A percentile compares a stretch with the other conserved stretches of the same genome.
Evolutionary conservation across 2,329 filamentous ascomycete genomes (phyloP).

Genomic region (Sordariomycetes sp.): DNA sequence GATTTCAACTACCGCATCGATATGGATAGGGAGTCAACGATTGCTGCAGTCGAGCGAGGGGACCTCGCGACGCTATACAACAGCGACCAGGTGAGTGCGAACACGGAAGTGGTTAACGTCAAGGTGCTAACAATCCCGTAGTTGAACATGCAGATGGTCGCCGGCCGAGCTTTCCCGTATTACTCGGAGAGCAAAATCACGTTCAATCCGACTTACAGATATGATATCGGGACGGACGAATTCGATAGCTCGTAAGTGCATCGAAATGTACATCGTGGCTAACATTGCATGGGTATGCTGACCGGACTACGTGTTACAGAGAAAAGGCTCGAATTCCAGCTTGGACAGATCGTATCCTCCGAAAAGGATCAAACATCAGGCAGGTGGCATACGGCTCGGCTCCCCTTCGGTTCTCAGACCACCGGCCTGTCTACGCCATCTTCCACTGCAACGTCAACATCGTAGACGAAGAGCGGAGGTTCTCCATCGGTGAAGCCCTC

Average conservation of each 20-base stretch:
- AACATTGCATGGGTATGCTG: not conserved
- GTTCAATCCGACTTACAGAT: constrained; percentile 93
- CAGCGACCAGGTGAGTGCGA: constrained; percentile 61
- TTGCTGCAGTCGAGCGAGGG: constrained; percentile 55
- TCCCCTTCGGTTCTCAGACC: constrained; percentile 80
- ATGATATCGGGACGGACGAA: constrained; percentile 72
- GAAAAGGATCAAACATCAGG: constrained; percentile 70
- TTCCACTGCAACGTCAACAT: constrained; percentile 78
- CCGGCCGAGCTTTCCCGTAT: constrained; percentile 75
- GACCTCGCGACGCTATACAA: constrained; percentile 74
- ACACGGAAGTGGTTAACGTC: not conserved
- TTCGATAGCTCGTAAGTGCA: constrained; percentile 75
- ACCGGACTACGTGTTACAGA: constrained; percentile 19
- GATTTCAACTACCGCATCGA: constrained; percentile 99
- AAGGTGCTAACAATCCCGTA: constrained; percentile 15
- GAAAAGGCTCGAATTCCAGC: constrained; percentile 92
- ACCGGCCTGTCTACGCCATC: constrained; percentile 84
- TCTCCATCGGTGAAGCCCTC: constrained; percentile 58
- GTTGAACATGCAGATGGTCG: constrained; percentile 94
- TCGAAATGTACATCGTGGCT: not conserved
- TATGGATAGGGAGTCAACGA: constrained; percentile 63
- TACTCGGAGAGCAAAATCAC: constrained; percentile 83
- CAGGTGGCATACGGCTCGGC: constrained; percentile 76
- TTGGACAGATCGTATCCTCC: constrained; percentile 90
- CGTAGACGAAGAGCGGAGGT: constrained; percentile 61